Evolutionary conservation across 1,284 basidiomycete species (phyloP), one percentile per base, ranked within the genome.

Genomic region (Puccinia novopanici): DNA sequence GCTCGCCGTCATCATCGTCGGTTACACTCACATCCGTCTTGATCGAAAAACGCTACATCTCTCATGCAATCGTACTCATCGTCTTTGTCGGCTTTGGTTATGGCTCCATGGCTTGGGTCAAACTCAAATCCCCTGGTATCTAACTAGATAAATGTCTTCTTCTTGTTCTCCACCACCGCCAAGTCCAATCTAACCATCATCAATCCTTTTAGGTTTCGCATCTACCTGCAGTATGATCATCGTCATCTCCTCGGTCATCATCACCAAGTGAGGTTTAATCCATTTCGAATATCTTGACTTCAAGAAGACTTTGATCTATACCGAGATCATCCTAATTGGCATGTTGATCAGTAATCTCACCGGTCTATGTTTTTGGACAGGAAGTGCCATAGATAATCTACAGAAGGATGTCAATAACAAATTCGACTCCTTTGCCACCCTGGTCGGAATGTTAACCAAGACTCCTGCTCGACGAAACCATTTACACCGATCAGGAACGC

Each of bases 341-440:
- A 90, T 91, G 0, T 82, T 88, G 22, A 90, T 95, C 82, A 92
- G 93, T 50, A 97, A 96, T 85, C 57, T 93, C 22, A 90, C 94
- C 54, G 98, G 94, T 86, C 92, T 91, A 84, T 83, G 88, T 50
- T 86, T 98, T 13, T 96, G 93, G 85, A 93, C 93, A 88, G 40
- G 91, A 89, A 92, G 91, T 52, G 95, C 95, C 0, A 93, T 92
- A 0, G 88, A 89, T 22, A 91, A 92, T 80, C 89, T 99, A 9
- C 93, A 95, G 42, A 54, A 63, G 1, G 88, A 93, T 84, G 94
- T 97, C 90, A 90, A 90, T 55, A 91, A 91, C 84, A 94, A 93
- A 0, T 88, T 98, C 19, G 90, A 91, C 81, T 95, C 93, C 0
- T 97, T 95, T 85, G 89, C 91, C 0, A 96, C 93, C 0, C 88